phyloP scores from a whole-genome alignment of 2,329 filamentous ascomycete genomes.

The Kalaharituber pfeilii region DNA sequence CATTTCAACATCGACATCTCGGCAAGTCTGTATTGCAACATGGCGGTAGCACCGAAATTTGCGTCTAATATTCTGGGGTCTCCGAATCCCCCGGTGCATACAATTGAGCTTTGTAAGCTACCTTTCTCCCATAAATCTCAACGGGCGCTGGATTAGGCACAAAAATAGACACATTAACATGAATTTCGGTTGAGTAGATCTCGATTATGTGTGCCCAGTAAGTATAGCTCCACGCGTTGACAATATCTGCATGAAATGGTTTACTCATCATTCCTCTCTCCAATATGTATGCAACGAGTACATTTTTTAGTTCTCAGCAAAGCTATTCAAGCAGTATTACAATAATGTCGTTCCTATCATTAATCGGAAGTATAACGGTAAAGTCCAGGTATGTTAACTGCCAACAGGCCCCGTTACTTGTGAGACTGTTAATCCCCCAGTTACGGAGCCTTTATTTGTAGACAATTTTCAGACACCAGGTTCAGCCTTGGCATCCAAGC shows the following conservation, averaged over 20 bases:
- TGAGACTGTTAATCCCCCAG: background rate
- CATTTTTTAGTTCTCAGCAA: constrained; percentile 42
- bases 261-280: background rate
- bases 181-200: constrained; percentile 31
- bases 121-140: background rate
- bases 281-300: constrained; percentile 4
- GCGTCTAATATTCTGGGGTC: constrained; percentile 26
- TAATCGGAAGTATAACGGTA: constrained; percentile 38
- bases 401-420: background rate
- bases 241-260: background rate
- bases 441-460: constrained; percentile 25
- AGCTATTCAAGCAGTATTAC: constrained; percentile 63
- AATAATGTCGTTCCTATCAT: constrained; percentile 47
- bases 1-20: too few species aligned
- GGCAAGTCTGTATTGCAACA: too few species aligned
- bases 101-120: constrained; percentile 34
- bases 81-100: constrained; percentile 31
- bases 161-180: background rate
- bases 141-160: too few species aligned
- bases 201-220: constrained; percentile 78
- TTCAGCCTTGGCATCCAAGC: constrained; percentile 90
- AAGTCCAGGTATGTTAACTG: constrained; percentile 32
- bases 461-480: constrained; percentile 74
- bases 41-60: constrained; percentile 21
- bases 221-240: constrained; percentile 12